Evolutionary conservation across 768 basidiomycete genomes (phyloP).

Genomic region (Macrolepiota albuminosa): DNA sequence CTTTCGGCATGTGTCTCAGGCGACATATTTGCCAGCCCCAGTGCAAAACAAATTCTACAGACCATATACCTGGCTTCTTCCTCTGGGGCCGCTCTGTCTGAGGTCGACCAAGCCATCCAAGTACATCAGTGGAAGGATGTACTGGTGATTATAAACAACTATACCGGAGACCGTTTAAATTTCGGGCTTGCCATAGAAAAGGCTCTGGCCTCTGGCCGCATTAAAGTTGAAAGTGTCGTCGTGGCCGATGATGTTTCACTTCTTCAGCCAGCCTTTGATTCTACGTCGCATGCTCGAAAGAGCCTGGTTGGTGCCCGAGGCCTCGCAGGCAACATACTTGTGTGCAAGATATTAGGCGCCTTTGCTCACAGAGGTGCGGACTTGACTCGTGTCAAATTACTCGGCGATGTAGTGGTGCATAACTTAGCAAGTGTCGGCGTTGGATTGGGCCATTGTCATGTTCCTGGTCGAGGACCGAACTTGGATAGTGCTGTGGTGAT

Average conservation of each 20-base stretch:
- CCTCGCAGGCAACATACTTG: constrained; percentile 41
- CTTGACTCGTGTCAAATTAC: constrained; percentile 27
- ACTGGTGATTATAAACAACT: constrained; percentile 40
- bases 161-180: constrained; percentile 53
- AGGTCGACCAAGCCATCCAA: not conserved
- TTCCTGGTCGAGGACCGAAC: constrained; percentile 39
- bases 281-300: constrained; percentile 9
- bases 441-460: constrained; percentile 52
- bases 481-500: constrained; percentile 11
- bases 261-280: constrained; percentile 16
- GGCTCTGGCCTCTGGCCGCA: constrained; percentile 29
- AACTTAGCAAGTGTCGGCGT: constrained; percentile 32
- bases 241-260: constrained; percentile 56
- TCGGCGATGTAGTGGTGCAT: constrained; percentile 30
- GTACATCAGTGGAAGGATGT: constrained; percentile 22
- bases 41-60: constrained; percentile 50
- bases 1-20: constrained; percentile 54
- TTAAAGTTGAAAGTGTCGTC: constrained; percentile 40
- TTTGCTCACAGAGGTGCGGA: constrained; percentile 35
- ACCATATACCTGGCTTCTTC: constrained; percentile 44
- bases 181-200: constrained; percentile 56
- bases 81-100: constrained; percentile 10
- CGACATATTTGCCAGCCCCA: constrained; percentile 59
- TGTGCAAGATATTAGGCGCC: constrained; percentile 55
- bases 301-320: constrained; percentile 45